phyloP scores from a whole-genome alignment of 495 filamentous ascomycete genomes.

The Lasiosphaeria ovina region DNA sequence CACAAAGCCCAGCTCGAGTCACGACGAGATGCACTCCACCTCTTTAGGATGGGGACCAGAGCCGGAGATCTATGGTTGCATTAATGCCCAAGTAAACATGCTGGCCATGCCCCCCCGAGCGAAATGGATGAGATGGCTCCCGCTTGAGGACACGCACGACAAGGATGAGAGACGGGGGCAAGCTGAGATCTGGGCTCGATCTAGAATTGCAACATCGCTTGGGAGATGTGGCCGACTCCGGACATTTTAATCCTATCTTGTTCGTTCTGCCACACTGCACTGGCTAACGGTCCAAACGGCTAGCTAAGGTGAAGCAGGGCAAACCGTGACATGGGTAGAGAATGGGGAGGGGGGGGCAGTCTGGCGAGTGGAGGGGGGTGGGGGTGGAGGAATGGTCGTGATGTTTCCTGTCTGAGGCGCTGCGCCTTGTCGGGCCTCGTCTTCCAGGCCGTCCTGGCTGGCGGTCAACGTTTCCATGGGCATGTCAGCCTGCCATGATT shows the following conservation, averaged over 20 bases:
- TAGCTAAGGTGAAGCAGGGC: neutral
- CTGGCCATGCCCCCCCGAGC: neutral
- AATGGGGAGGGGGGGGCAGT: too few species aligned
- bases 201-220: conserved; percentile 5
- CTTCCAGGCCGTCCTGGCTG: too few species aligned
- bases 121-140: conserved; percentile 9
- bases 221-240: conserved; percentile 14
- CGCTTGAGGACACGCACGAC: conserved; percentile 10
- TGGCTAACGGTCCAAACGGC: conserved; percentile 1
- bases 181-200: conserved; percentile 17
- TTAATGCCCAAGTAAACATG: conserved; percentile 16
- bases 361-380: too few species aligned
- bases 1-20: conserved; percentile 4
- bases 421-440: too few species aligned
- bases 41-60: conserved; percentile 3
- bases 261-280: conserved; percentile 7
- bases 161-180: neutral
- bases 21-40: conserved; percentile 8
- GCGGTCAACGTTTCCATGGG: too few species aligned
- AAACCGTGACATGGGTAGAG: too few species aligned
- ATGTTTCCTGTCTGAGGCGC: too few species aligned
- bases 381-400: too few species aligned
- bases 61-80: conserved; percentile 18
- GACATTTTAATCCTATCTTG: conserved; percentile 17
- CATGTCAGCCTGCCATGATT: too few species aligned